A percentile compares a stretch with the other conserved stretches of the same genome.
Evolutionary conservation across 2,329 filamentous ascomycete genomes (phyloP).

Genomic region (Beauveria bassiana): DNA sequence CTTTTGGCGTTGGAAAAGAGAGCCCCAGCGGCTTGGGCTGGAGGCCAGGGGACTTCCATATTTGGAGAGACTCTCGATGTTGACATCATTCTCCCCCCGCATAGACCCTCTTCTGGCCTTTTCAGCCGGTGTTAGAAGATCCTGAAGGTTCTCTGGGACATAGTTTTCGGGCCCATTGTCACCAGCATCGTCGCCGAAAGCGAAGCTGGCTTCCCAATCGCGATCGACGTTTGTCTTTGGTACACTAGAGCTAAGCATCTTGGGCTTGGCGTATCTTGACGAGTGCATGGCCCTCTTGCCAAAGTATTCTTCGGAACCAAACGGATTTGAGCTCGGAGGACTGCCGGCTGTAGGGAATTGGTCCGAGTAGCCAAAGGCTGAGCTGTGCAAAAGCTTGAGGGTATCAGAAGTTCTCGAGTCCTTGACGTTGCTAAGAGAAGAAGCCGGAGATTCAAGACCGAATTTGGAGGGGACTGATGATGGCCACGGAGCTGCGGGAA

Average conservation of each 20-base stretch:
- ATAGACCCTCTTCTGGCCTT: conserved; percentile 57
- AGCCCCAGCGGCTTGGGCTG: conserved; percentile 54
- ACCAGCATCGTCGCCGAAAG: conserved; percentile 61
- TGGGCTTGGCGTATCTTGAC: conserved; percentile 59
- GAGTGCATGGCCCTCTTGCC: conserved; percentile 65
- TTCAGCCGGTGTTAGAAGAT: conserved; percentile 59
- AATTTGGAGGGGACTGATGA: conserved; percentile 91
- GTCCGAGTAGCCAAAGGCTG: conserved; percentile 58
- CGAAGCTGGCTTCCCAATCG: conserved; percentile 61
- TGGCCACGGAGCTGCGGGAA: conserved; percentile 70
- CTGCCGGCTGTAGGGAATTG: conserved; percentile 48
- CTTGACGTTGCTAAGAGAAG: conserved; percentile 54
- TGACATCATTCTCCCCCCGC: conserved; percentile 45
- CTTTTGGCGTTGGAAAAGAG: conserved; percentile 52
- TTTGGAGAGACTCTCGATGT: conserved; percentile 42
- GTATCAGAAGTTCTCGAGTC: conserved; percentile 55
- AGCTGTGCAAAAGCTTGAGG: conserved; percentile 57
- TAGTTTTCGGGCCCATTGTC: conserved; percentile 43
- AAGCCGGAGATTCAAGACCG: conserved; percentile 75
- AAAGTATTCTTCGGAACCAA: conserved; percentile 52
- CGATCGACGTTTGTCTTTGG: conserved; percentile 55
- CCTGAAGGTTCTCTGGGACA: conserved; percentile 64
- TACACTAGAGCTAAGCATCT: conserved; percentile 60
- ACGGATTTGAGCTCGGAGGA: conserved; percentile 45
- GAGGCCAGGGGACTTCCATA: conserved; percentile 54